Conservation (phyloP, 371 early-diverging fungal species). For the Thermomucor indicae-seudaticae region DNA sequence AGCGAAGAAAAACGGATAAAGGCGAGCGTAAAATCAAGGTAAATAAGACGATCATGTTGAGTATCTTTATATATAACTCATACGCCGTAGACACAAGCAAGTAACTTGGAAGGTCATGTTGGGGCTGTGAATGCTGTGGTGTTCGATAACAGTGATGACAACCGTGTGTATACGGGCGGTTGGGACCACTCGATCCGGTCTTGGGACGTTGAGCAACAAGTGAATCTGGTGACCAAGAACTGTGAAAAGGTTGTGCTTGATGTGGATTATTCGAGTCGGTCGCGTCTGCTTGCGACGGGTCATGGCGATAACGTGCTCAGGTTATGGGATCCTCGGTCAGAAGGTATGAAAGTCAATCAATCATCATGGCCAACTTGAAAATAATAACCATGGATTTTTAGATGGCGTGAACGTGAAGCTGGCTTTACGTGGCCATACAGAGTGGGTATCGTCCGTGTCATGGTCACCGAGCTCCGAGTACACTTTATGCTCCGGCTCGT, state of each 20-base stretch:
- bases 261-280: constrained; percentile 65
- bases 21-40: constrained; percentile 48
- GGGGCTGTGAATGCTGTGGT: constrained; percentile 76
- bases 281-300: constrained; percentile 81
- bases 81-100: constrained; percentile 30
- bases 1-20: constrained; percentile 46
- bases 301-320: constrained; percentile 79
- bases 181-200: constrained; percentile 90
- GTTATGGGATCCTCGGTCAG: constrained; percentile 86
- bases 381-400: constrained; percentile 1
- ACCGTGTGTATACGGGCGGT: constrained; percentile 79
- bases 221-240: constrained; percentile 76
- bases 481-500: constrained; percentile 77
- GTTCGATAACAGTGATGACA: constrained; percentile 51
- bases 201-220: constrained; percentile 83
- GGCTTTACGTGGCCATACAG: constrained; percentile 72
- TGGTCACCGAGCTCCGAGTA: constrained; percentile 80
- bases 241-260: constrained; percentile 84
- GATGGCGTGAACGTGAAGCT: constrained; percentile 77
- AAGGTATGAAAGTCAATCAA: constrained; percentile 38
- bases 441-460: constrained; percentile 80
- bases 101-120: constrained; percentile 70
- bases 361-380: not conserved
- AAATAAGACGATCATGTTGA: not conserved
- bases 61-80: not conserved